A percentile compares a stretch with the other conserved stretches of the same genome.
These are phyloP conservation scores for Linderniella brevidens DNA, from an alignment of 257 asterid species.

Conservation along the genomic window DNA sequence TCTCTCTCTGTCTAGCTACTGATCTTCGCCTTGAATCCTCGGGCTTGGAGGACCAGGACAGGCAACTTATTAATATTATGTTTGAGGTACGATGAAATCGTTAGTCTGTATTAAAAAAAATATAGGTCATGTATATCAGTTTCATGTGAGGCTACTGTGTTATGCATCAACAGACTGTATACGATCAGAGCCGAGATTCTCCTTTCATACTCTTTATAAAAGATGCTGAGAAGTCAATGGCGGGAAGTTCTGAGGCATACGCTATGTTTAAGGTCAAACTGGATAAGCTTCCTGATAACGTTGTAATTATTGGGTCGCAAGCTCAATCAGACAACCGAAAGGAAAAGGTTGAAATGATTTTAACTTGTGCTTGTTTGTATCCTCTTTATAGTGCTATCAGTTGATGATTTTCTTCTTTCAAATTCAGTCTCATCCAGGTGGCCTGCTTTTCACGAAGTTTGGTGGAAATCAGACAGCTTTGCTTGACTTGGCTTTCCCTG, in stretches of 20 bases:
- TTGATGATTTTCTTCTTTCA: conserved; percentile 18
- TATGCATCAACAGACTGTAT: conserved; percentile 38
- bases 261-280: conserved; percentile 52
- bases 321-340: conserved; percentile 57
- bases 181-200: conserved; percentile 53
- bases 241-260: conserved; percentile 57
- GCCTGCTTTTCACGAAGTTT: conserved; percentile 68
- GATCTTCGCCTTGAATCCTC: conserved; percentile 61
- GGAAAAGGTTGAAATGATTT: conserved; percentile 49
- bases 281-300: conserved; percentile 76
- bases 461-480: conserved; percentile 81
- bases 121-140: background rate
- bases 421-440: conserved; percentile 86
- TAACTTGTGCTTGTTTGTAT: background rate
- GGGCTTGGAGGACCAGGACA: conserved; percentile 60
- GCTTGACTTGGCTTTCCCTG: conserved; percentile 87
- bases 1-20: conserved; percentile 29
- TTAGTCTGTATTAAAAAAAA: conserved; percentile 1
- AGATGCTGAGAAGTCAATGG: conserved; percentile 84
- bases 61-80: conserved; percentile 44
- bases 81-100: conserved; percentile 56
- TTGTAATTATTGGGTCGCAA: conserved; percentile 72
- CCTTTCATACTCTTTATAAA: conserved; percentile 81
- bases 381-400: no score
- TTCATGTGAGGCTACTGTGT: conserved; percentile 9